phyloP scores from a whole-genome alignment of 2,329 filamentous ascomycete species.

The Pezicula neosporulosa region DNA sequence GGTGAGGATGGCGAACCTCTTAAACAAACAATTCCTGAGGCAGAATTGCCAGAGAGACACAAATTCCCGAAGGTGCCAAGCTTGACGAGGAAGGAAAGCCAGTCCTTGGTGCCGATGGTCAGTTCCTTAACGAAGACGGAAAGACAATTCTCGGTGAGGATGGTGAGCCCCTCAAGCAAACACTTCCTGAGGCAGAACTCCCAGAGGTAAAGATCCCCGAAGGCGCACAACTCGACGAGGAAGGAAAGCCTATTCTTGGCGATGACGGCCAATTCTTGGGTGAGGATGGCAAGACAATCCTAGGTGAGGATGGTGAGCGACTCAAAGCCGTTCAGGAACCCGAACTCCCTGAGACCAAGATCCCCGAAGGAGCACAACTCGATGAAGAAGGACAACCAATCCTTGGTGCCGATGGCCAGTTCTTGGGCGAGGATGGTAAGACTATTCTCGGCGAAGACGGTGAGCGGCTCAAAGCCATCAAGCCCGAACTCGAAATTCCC shows the following conservation, averaged over 20 bases:
- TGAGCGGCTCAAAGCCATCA: neutral
- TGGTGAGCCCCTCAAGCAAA: constrained; percentile 48
- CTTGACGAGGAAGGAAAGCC: too few relatives aligned
- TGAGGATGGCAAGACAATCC: neutral
- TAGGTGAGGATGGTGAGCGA: constrained; percentile 8
- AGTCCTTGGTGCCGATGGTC: neutral
- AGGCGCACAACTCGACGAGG: constrained; percentile 6
- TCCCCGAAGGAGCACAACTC: neutral
- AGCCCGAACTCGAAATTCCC: constrained; percentile 15
- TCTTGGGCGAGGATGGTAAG: constrained; percentile 19
- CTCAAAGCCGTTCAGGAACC: neutral
- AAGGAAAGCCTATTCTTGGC: constrained; percentile 29
- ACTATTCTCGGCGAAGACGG: constrained; percentile 29
- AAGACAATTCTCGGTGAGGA: constrained; percentile 32
- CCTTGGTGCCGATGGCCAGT: neutral
- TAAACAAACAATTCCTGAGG: constrained; percentile 52
- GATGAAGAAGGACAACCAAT: neutral
- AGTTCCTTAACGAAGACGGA: constrained; percentile 10
- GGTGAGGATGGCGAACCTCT: constrained; percentile 39
- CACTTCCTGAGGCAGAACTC: constrained; percentile 44
- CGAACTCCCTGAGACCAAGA: constrained; percentile 16
- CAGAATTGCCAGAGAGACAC: constrained; percentile 15
- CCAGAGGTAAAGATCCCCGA: constrained; percentile 28
- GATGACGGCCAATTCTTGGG: constrained; percentile 3
- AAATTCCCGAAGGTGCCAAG: too few relatives aligned